phyloP scores from a whole-genome alignment of 2,329 filamentous ascomycete genomes.

The Paecilomyces formosus region DNA sequence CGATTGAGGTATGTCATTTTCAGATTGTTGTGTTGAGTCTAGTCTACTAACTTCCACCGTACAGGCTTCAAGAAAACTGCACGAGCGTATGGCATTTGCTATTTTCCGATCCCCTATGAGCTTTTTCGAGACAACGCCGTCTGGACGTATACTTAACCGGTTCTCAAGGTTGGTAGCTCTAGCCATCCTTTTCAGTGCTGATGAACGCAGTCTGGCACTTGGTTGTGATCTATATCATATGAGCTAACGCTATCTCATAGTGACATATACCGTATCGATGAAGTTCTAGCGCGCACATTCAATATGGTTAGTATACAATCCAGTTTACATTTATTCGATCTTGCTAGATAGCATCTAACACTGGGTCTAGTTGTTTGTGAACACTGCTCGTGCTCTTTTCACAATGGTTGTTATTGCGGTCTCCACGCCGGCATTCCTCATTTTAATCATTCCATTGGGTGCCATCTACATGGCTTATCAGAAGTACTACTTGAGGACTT shows the following conservation, averaged over 20 bases:
- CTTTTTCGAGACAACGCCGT: conserved; percentile 96
- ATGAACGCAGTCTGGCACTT: background rate
- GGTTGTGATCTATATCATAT: background rate
- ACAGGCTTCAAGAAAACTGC: conserved; percentile 85
- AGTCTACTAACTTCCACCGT: conserved; percentile 3
- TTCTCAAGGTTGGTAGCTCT: conserved; percentile 68
- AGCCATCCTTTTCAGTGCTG: too few species aligned
- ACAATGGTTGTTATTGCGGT: conserved; percentile 80
- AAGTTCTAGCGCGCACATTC: conserved; percentile 91
- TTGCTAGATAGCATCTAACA: conserved; percentile 16
- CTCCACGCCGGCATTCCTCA: conserved; percentile 70
- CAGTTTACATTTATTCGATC: conserved; percentile 9
- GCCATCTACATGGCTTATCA: conserved; percentile 87
- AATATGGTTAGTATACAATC: conserved; percentile 63
- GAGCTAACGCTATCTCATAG: conserved; percentile 11
- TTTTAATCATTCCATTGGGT: conserved; percentile 72
- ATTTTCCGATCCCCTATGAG: conserved; percentile 98
- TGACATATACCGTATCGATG: conserved; percentile 64
- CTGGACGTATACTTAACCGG: conserved; percentile 90
- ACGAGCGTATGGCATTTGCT: conserved; percentile 93
- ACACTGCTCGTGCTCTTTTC: conserved; percentile 67
- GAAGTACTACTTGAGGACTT: conserved; percentile 92
- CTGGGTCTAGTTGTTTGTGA: conserved; percentile 56
- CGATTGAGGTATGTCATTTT: conserved; percentile 67
- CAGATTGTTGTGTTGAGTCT: background rate